Evolutionary conservation across 2,329 filamentous ascomycete genomes (phyloP).

Genomic region (Eutypella sp.): DNA sequence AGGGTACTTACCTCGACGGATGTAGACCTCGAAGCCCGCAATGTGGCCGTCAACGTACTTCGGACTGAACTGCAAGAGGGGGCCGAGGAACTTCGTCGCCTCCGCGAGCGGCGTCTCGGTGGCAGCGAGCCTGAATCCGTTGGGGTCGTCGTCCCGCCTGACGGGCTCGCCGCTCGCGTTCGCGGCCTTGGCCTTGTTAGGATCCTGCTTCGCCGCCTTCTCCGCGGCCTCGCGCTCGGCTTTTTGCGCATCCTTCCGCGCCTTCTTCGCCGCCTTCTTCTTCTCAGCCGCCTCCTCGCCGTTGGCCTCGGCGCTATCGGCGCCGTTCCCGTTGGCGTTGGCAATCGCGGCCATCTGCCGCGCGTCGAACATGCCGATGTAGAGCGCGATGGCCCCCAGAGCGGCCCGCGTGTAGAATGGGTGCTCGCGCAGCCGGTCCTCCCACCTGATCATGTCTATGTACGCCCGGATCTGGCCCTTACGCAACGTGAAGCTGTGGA

Average conservation of each 20-base stretch:
- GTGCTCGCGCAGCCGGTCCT: constrained; percentile 84
- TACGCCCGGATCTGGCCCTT: constrained; percentile 96
- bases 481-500: constrained; percentile 94
- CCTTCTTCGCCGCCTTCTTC: constrained; percentile 88
- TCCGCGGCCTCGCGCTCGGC: constrained; percentile 75
- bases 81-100: constrained; percentile 79
- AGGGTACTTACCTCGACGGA: constrained; percentile 79
- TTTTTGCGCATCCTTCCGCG: constrained; percentile 72
- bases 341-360: constrained; percentile 61
- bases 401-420: constrained; percentile 88
- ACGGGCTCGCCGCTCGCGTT: constrained; percentile 61
- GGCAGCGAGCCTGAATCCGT: constrained; percentile 72
- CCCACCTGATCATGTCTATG: constrained; percentile 94
- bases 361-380: constrained; percentile 73
- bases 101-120: constrained; percentile 80
- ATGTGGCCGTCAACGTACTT: constrained; percentile 77
- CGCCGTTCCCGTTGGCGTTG: constrained; percentile 40
- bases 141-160: constrained; percentile 87
- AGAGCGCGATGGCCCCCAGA: constrained; percentile 73
- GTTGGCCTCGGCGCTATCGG: constrained; percentile 29
- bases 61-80: constrained; percentile 76
- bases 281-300: constrained; percentile 61
- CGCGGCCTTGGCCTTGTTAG: constrained; percentile 66
- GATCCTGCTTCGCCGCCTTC: constrained; percentile 73
- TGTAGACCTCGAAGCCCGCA: constrained; percentile 84